phyloP scores from a whole-genome alignment of 2,329 filamentous ascomycete genomes.

The Sporothrix phasma region DNA sequence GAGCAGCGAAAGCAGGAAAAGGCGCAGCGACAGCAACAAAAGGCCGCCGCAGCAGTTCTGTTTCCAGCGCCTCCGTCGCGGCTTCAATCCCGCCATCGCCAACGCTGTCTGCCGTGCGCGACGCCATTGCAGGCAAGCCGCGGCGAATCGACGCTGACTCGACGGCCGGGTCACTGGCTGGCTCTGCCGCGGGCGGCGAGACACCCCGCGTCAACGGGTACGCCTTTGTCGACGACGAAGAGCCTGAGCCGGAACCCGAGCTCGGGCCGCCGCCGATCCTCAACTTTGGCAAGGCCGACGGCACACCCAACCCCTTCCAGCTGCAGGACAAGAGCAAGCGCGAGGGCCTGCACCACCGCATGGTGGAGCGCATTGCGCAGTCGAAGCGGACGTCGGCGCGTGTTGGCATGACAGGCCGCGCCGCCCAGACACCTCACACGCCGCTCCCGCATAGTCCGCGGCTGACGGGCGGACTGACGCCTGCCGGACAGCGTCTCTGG shows the following conservation, averaged over 20 bases:
- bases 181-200: slow-evolving; percentile 45
- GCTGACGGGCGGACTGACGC: slow-evolving; percentile 52
- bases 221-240: slow-evolving; percentile 79
- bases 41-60: slow-evolving; percentile 9
- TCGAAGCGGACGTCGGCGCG: slow-evolving; percentile 56
- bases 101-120: slow-evolving; percentile 72
- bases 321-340: slow-evolving; percentile 64
- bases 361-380: slow-evolving; percentile 73
- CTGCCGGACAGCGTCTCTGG: slow-evolving; percentile 61
- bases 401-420: slow-evolving; percentile 50
- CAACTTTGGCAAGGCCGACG: slow-evolving; percentile 48
- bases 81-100: slow-evolving; percentile 60
- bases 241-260: slow-evolving; percentile 32
- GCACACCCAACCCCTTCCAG: slow-evolving; percentile 70
- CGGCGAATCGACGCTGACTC: slow-evolving; percentile 54
- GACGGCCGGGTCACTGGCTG: slow-evolving; percentile 23
- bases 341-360: slow-evolving; percentile 72
- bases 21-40: neutral
- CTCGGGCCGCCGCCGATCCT: slow-evolving; percentile 34
- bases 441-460: slow-evolving; percentile 58
- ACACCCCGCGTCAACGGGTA: slow-evolving; percentile 91
- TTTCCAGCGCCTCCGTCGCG: slow-evolving; percentile 40
- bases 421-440: slow-evolving; percentile 52
- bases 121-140: slow-evolving; percentile 68
- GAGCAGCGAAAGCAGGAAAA: neutral